Percentiles rank a stretch among this genome's conserved stretches.
Conservation (phyloP, 306 rosid genomes). For the Sesbania bispinosa region DNA sequence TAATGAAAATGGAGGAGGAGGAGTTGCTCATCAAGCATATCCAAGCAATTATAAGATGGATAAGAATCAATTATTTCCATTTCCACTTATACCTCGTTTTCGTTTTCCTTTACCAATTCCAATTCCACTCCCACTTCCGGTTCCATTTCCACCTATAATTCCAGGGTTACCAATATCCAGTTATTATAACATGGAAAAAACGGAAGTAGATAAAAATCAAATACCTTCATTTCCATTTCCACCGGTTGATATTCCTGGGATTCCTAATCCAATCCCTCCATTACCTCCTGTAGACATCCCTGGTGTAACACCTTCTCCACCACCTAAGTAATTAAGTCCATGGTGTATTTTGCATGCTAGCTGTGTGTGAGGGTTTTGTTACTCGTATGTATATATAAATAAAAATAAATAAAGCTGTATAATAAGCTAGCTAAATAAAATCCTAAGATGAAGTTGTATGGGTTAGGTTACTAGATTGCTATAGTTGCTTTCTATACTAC, state of each 20-base stretch:
- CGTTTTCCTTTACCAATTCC: too few relatives aligned
- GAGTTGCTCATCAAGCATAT: neutral
- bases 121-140: neutral
- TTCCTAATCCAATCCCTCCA: conserved; percentile 18
- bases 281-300: conserved; percentile 5
- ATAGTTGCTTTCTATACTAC: too few relatives aligned
- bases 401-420: too few relatives aligned
- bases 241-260: neutral
- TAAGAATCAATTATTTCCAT: neutral
- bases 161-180: neutral
- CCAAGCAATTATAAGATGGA: neutral
- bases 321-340: too few relatives aligned
- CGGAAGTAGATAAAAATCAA: neutral
- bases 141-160: neutral
- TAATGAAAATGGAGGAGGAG: neutral
- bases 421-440: too few relatives aligned
- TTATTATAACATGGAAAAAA: neutral
- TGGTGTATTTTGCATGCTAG: too few relatives aligned
- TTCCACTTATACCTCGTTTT: too few relatives aligned
- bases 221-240: neutral
- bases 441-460: too few relatives aligned
- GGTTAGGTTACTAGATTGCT: too few relatives aligned
- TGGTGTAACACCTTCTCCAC: neutral
- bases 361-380: too few relatives aligned
- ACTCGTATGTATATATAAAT: too few relatives aligned